phyloP scores from a whole-genome alignment of 176 grass and related monocot species.

The Microstegium vimineum region DNA sequence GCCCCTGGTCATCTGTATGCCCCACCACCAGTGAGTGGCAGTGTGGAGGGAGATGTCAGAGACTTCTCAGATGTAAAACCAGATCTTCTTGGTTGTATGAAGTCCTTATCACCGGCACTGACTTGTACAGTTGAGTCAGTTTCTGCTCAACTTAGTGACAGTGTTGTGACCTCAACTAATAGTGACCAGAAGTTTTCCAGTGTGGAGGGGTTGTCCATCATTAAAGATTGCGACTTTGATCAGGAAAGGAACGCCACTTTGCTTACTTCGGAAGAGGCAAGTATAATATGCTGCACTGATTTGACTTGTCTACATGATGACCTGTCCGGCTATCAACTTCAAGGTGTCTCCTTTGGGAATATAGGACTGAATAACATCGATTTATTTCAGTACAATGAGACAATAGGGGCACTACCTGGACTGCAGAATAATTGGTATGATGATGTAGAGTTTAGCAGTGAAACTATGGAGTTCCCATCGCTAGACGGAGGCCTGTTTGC shows the following conservation, averaged over 20 bases:
- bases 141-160: conserved; percentile 54
- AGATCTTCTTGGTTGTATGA: conserved; percentile 51
- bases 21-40: conserved; percentile 48
- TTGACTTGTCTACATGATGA: conserved; percentile 57
- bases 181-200: conserved; percentile 37
- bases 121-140: conserved; percentile 69
- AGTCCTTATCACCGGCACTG: conserved; percentile 50
- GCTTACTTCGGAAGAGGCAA: conserved; percentile 33
- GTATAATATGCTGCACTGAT: conserved; percentile 43
- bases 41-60: conserved; percentile 40
- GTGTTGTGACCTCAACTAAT: conserved; percentile 31
- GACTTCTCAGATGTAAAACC: conserved; percentile 59
- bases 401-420: conserved; percentile 26
- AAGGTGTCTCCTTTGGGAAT: conserved; percentile 72
- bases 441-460: conserved; percentile 47
- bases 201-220: conserved; percentile 42
- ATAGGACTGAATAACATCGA: conserved; percentile 60
- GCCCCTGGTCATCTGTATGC: conserved; percentile 33
- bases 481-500: conserved; percentile 88
- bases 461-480: conserved; percentile 47
- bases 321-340: conserved; percentile 52
- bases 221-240: conserved; percentile 46
- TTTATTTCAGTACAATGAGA: conserved; percentile 59
- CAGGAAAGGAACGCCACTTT: conserved; percentile 34
- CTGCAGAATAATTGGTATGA: conserved; percentile 83